Conservation (phyloP, 2,329 filamentous ascomycete genomes). For the Neurospora crassa region DNA sequence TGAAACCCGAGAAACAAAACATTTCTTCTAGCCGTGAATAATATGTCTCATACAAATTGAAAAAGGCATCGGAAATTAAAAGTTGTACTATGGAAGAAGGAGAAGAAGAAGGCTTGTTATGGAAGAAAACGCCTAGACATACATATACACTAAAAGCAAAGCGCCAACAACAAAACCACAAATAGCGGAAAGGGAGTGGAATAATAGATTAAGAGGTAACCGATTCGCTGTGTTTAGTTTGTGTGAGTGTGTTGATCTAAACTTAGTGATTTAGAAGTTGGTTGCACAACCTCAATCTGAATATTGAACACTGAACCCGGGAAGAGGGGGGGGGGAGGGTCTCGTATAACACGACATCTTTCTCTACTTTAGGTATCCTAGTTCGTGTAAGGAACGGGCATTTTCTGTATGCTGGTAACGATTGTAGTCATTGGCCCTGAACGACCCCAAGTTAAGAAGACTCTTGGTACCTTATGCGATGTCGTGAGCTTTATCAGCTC, state of each 20-base stretch:
- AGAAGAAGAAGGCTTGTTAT: not conserved
- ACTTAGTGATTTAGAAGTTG: not conserved
- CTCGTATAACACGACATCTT: not conserved
- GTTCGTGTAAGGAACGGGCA: not conserved
- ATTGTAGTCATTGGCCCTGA: not conserved
- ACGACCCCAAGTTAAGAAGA: not conserved
- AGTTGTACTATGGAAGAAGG: not conserved
- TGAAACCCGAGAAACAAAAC: not conserved
- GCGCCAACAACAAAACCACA: not conserved
- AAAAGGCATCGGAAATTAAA: not conserved
- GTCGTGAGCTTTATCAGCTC: not conserved
- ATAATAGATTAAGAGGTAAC: not conserved
- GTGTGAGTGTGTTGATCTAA: not conserved
- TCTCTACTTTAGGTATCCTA: not conserved
- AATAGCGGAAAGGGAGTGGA: not conserved
- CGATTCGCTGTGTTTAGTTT: not conserved
- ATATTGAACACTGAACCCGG: not conserved
- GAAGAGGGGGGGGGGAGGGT: not conserved
- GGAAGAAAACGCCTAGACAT: too few relatives aligned
- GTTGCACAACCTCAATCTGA: not conserved
- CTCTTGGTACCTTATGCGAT: not conserved
- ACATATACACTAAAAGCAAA: not conserved
- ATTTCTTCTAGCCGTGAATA: not conserved
- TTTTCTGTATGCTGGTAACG: not conserved
- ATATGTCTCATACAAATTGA: not conserved